phyloP scores from a whole-genome alignment of 306 rosid genomes.

The Rosa persica region DNA sequence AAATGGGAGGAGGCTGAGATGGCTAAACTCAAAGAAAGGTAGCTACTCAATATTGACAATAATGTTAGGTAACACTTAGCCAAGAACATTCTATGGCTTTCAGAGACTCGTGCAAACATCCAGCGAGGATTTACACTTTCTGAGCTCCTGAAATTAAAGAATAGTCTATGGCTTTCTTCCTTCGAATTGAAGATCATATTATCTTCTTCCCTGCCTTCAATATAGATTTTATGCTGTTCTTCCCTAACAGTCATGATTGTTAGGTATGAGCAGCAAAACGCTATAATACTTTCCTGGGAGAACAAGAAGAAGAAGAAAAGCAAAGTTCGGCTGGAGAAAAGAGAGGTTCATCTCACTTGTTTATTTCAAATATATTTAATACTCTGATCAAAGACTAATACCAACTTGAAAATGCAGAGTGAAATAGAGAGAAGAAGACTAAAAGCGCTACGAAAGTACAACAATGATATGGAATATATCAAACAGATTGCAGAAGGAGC shows the following conservation, averaged over 20 bases:
- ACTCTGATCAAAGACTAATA: background rate
- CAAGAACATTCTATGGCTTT: background rate
- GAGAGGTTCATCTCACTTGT: slow-evolving; percentile 47
- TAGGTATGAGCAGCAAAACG: slow-evolving; percentile 56
- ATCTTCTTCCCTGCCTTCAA: background rate
- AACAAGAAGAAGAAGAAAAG: slow-evolving; percentile 51
- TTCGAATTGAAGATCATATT: background rate
- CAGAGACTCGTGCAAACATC: background rate
- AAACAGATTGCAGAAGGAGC: slow-evolving; percentile 52
- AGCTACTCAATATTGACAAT: slow-evolving; percentile 1
- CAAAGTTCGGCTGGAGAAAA: slow-evolving; percentile 27
- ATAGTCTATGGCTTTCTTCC: background rate
- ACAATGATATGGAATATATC: slow-evolving; percentile 25
- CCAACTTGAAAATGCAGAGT: slow-evolving; percentile 37
- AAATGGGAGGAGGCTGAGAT: slow-evolving; percentile 66
- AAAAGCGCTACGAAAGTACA: slow-evolving; percentile 31
- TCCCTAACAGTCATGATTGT: slow-evolving; percentile 26
- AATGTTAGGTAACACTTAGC: background rate
- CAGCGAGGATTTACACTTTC: background rate
- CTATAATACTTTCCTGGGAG: slow-evolving; percentile 66
- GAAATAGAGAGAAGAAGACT: slow-evolving; percentile 36
- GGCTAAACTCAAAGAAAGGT: slow-evolving; percentile 57
- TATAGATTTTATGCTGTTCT: background rate
- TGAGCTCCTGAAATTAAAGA: background rate
- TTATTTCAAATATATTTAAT: slow-evolving; percentile 12